A percentile compares a stretch with the other conserved stretches of the same genome.
Conservation (phyloP, 1,284 basidiomycete genomes). For the Hemileia vastatrix region DNA sequence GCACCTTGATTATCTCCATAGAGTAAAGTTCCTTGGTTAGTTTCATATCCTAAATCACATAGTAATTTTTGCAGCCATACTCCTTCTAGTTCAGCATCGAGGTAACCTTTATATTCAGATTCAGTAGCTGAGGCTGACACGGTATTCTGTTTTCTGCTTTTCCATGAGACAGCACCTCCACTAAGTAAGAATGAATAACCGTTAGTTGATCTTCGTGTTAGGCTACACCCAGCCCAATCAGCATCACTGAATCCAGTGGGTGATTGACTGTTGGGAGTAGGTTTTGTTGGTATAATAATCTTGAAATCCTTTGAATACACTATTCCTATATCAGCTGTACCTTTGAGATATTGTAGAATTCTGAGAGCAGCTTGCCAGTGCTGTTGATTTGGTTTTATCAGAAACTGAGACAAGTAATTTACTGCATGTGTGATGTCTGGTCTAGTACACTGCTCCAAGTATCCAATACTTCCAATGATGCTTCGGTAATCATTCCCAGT, state of each 20-base stretch:
- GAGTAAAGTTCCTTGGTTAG: slow-evolving; percentile 32
- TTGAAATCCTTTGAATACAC: too few species aligned
- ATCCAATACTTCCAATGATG: too few species aligned
- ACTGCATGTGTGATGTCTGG: too few species aligned
- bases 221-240: slow-evolving; percentile 3
- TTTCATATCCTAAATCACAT: background rate
- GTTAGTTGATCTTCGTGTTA: background rate
- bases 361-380: too few species aligned
- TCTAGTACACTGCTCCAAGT: too few species aligned
- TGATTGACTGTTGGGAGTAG: too few species aligned
- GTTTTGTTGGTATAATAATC: too few species aligned
- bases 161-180: background rate
- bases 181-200: background rate
- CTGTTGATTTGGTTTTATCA: too few species aligned
- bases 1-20: slow-evolving; percentile 46
- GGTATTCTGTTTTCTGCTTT: background rate
- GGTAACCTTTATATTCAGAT: background rate
- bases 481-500: too few species aligned
- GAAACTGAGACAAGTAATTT: too few species aligned
- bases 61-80: background rate
- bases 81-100: background rate
- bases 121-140: background rate
- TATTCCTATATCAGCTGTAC: too few species aligned
- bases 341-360: too few species aligned
- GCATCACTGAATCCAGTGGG: background rate